Percentiles rank a stretch among this genome's conserved stretches.
Conservation (phyloP, 257 asterid species). For the Solanum infundibuliforme region DNA sequence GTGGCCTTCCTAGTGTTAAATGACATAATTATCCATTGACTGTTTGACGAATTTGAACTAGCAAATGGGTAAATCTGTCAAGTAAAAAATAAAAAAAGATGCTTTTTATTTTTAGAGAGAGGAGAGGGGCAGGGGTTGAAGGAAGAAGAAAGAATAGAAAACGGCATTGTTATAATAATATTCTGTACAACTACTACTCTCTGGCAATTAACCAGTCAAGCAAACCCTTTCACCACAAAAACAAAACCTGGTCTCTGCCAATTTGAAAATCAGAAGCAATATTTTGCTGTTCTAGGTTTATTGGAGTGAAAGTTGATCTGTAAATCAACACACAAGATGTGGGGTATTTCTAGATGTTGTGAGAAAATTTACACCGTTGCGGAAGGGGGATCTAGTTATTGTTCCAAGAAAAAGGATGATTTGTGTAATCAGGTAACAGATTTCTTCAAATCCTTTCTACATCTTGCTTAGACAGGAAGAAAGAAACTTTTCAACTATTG, state of each 20-base stretch:
- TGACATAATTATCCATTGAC: conserved; percentile 1
- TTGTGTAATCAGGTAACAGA: conserved; percentile 32
- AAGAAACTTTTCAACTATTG: not conserved
- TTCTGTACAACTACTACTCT: conserved; percentile 30
- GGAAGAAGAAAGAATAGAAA: conserved; percentile 13
- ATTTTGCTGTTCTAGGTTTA: not conserved
- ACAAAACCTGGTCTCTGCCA: not conserved
- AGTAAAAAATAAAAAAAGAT: not conserved
- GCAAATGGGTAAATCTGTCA: not conserved
- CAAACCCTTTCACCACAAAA: conserved; percentile 18
- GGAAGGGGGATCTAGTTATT: conserved; percentile 78
- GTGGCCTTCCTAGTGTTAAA: not conserved
- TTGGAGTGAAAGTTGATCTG: conserved; percentile 13
- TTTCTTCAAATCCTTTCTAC: not conserved
- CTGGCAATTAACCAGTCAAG: conserved; percentile 5
- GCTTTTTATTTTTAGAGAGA: too few species aligned
- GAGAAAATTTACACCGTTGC: conserved; percentile 49
- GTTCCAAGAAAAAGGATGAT: conserved; percentile 72
- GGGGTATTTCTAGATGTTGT: conserved; percentile 49
- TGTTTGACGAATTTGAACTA: not conserved
- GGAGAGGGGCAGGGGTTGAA: conserved; percentile 11
- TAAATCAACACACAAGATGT: conserved; percentile 20
- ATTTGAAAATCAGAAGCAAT: not conserved
- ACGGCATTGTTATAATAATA: conserved; percentile 42
- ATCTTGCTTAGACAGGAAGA: not conserved